A percentile compares a stretch with the other conserved stretches of the same genome.
phyloP scores from a whole-genome alignment of 306 rosid genomes.

The Castanopsis chinensis region DNA sequence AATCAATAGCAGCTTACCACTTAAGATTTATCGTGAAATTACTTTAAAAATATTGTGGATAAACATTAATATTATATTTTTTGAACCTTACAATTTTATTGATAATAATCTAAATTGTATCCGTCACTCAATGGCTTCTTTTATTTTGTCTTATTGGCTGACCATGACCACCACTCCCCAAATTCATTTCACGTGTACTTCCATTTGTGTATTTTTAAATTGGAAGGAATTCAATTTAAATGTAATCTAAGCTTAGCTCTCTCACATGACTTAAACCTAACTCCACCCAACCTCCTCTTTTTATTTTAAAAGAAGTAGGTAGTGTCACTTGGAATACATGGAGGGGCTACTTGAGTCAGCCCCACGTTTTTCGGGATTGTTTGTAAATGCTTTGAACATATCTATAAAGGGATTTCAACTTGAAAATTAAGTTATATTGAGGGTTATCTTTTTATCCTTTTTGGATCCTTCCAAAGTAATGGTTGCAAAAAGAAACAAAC shows the following conservation, averaged over 20 bases:
- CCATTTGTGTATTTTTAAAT: conserved; percentile 20
- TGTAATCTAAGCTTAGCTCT: conserved; percentile 44
- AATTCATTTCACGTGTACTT: conserved; percentile 42
- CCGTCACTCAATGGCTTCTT: background rate
- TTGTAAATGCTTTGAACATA: conserved; percentile 41
- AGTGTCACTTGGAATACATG: conserved; percentile 51
- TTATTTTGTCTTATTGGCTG: conserved; percentile 49
- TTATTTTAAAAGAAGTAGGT: conserved; percentile 50
- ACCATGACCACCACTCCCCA: conserved; percentile 22
- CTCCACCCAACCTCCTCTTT: conserved; percentile 29
- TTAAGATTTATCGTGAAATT: no score
- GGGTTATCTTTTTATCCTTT: conserved; percentile 41
- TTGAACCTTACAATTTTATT: no score
- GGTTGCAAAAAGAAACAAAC: conserved; percentile 68
- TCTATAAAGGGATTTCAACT: conserved; percentile 54
- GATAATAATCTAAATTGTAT: no score
- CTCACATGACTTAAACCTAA: no score
- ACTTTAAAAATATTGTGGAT: no score
- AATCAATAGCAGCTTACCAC: no score
- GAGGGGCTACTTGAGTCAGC: conserved; percentile 54
- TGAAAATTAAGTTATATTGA: conserved; percentile 52
- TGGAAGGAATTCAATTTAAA: conserved; percentile 21
- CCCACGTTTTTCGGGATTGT: conserved; percentile 53
- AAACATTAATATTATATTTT: no score
- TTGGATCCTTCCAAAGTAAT: conserved; percentile 68